These are phyloP conservation scores for Monilinia polystroma DNA, from an alignment of 2,329 filamentous ascomycete genomes.

Conservation along the genomic window DNA sequence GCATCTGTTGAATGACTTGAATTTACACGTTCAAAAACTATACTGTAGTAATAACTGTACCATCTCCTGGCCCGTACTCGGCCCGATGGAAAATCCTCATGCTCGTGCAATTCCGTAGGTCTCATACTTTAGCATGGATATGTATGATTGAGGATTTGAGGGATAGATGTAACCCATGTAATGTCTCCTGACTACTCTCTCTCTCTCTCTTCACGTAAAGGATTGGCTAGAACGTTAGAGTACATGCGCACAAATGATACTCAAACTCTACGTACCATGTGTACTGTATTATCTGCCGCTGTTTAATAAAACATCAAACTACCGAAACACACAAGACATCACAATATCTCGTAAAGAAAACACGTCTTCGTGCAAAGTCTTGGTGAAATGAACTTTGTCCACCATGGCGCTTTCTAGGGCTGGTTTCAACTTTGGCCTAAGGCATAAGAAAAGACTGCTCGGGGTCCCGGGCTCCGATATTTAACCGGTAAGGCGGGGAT, in stretches of 20 bases:
- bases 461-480: not conserved
- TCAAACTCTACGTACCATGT: not conserved
- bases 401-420: not conserved
- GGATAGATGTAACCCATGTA: not conserved
- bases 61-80: conserved; percentile 12
- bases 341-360: not conserved
- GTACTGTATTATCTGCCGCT: not conserved
- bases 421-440: not conserved
- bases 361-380: conserved; percentile 3
- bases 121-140: not conserved
- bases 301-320: conserved; percentile 2
- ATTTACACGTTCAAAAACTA: not conserved
- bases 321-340: not conserved
- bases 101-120: not conserved
- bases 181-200: not conserved
- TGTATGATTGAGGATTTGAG: not conserved
- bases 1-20: not conserved
- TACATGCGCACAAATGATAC: conserved; percentile 1
- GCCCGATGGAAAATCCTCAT: not conserved
- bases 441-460: not conserved
- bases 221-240: not conserved
- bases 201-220: not conserved
- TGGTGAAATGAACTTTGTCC: not conserved
- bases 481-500: conserved; percentile 16
- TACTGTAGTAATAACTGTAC: not conserved